Conservation (phyloP, 2,329 filamentous ascomycete species). For the Paracorniculantispora psalliotae region DNA sequence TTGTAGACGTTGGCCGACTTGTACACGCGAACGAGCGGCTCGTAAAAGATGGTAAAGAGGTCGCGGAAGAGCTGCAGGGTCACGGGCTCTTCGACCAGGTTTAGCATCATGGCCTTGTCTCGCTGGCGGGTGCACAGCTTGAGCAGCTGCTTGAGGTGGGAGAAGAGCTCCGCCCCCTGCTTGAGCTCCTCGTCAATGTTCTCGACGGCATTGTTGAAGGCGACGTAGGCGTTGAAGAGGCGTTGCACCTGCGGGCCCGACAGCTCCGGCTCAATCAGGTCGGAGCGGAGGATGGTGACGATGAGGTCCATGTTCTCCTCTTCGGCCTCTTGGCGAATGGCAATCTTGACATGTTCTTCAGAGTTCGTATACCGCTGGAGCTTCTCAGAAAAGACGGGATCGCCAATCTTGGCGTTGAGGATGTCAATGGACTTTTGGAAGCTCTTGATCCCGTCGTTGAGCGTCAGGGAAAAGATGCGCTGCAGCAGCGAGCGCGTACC, state of each 20-base stretch:
- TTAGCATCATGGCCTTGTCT: conserved; percentile 96
- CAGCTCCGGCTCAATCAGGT: conserved; percentile 67
- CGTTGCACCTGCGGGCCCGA: conserved; percentile 71
- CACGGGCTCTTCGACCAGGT: conserved; percentile 93
- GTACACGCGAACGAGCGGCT: conserved; percentile 93
- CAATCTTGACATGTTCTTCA: conserved; percentile 67
- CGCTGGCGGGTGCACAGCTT: conserved; percentile 87
- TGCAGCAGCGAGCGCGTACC: conserved; percentile 86
- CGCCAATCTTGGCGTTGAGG: conserved; percentile 72
- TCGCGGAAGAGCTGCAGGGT: conserved; percentile 94
- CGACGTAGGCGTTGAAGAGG: conserved; percentile 91
- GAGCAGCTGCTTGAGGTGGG: conserved; percentile 87
- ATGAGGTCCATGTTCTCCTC: conserved; percentile 76
- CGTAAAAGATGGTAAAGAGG: conserved; percentile 97
- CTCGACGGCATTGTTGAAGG: conserved; percentile 92
- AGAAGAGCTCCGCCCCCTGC: conserved; percentile 86
- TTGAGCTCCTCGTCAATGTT: conserved; percentile 85
- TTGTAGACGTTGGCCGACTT: conserved; percentile 98
- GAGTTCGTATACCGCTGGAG: conserved; percentile 73
- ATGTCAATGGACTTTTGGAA: conserved; percentile 85
- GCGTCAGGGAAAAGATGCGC: conserved; percentile 85
- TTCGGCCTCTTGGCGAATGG: conserved; percentile 68
- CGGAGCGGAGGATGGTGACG: conserved; percentile 77
- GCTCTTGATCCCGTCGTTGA: conserved; percentile 82
- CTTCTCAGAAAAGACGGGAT: conserved; percentile 73